A percentile compares a stretch with the other conserved stretches of the same genome.
These are phyloP conservation scores for Penicillium oxalicum DNA, from an alignment of 2,329 filamentous ascomycete genomes.

Conservation along the genomic window DNA sequence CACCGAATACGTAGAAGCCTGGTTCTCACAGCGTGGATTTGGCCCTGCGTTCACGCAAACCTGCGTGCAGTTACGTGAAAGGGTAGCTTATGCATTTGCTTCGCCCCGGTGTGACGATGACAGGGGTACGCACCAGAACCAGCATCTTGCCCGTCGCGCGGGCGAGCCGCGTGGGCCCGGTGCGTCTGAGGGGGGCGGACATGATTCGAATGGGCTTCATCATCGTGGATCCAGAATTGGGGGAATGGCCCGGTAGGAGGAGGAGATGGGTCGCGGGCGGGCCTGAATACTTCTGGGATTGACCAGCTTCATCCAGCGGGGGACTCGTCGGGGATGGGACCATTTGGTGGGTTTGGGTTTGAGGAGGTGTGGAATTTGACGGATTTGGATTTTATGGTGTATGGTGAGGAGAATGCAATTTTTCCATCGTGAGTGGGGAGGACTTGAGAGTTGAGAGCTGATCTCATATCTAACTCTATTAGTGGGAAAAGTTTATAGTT, in stretches of 20 bases:
- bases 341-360: conserved; percentile 1
- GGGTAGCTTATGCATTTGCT: neutral
- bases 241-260: neutral
- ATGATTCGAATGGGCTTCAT: neutral
- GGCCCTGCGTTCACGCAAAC: neutral
- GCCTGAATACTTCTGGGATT: no score
- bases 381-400: conserved; percentile 2
- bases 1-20: neutral
- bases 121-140: neutral
- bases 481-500: no score
- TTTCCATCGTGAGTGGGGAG: neutral
- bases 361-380: conserved; percentile 5
- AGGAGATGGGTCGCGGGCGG: no score
- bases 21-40: neutral
- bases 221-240: no score
- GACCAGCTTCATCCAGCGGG: no score
- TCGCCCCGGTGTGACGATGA: no score
- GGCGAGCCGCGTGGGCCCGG: no score
- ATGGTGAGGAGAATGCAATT: neutral
- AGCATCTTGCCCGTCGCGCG: no score
- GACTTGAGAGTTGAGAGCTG: no score
- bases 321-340: neutral
- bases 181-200: neutral
- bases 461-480: no score
- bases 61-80: neutral